Conservation (phyloP, 768 basidiomycete species). For the Solioccasus polychromus region DNA sequence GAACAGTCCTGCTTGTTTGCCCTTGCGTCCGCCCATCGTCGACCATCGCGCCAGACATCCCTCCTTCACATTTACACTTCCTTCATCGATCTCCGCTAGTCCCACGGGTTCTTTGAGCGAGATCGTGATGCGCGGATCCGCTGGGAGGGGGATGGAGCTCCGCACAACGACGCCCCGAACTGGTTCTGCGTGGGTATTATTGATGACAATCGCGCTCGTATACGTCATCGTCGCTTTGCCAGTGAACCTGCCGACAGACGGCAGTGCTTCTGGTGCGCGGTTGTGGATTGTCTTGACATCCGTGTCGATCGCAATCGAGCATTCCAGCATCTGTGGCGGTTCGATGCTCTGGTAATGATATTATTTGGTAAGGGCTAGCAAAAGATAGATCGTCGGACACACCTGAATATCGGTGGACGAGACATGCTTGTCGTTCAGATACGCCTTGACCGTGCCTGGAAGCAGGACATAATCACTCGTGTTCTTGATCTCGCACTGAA, state of each 20-base stretch:
- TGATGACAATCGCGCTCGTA: slow-evolving; percentile 14
- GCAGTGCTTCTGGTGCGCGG: slow-evolving; percentile 10
- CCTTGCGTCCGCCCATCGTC: slow-evolving; percentile 14
- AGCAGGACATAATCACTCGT: slow-evolving; percentile 23
- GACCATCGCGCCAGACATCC: slow-evolving; percentile 21
- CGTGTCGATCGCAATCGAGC: slow-evolving; percentile 16
- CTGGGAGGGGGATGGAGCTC: slow-evolving; percentile 25
- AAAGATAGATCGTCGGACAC: slow-evolving; percentile 1
- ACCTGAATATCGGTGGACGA: slow-evolving; percentile 23
- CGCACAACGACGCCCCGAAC: slow-evolving; percentile 22
- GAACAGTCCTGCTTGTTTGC: slow-evolving; percentile 21
- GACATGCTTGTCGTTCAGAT: slow-evolving; percentile 27
- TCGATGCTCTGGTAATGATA: slow-evolving; percentile 7
- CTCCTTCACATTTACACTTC: slow-evolving; percentile 4
- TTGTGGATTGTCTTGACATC: slow-evolving; percentile 16
- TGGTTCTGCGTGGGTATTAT: slow-evolving; percentile 12
- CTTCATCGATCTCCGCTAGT: slow-evolving; percentile 20
- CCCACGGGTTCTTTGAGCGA: slow-evolving; percentile 24
- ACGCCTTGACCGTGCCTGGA: slow-evolving; percentile 27
- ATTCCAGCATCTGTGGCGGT: slow-evolving; percentile 18
- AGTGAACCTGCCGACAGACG: slow-evolving; percentile 1
- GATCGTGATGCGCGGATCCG: slow-evolving; percentile 29
- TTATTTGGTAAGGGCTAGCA: not conserved
- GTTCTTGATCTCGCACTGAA: slow-evolving; percentile 27
- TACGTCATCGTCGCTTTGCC: slow-evolving; percentile 15